phyloP scores from a whole-genome alignment of 1,284 basidiomycete species.

The Hemileia vastatrix region DNA sequence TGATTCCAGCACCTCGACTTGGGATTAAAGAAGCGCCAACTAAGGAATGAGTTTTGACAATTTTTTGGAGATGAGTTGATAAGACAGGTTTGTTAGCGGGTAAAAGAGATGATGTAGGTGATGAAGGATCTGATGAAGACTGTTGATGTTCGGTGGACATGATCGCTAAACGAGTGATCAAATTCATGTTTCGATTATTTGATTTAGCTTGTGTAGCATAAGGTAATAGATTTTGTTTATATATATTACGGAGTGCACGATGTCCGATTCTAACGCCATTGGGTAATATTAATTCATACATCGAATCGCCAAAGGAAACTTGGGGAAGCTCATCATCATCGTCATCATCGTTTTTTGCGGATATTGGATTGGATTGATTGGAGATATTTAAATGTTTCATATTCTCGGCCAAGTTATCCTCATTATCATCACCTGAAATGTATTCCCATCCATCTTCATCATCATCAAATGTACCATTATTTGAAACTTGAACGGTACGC shows the following conservation, averaged over 20 bases:
- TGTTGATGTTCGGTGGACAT: neutral
- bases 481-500: slow-evolving; percentile 29
- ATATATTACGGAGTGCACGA: slow-evolving; percentile 74
- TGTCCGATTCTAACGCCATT: slow-evolving; percentile 89
- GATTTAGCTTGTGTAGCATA: slow-evolving; percentile 9
- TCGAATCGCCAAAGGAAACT: slow-evolving; percentile 46
- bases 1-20: slow-evolving; percentile 9
- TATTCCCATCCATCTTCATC: slow-evolving; percentile 47
- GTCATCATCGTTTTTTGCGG: slow-evolving; percentile 40
- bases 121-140: neutral
- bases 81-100: neutral
- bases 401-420: slow-evolving; percentile 32
- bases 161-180: slow-evolving; percentile 11
- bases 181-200: slow-evolving; percentile 13
- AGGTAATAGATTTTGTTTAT: slow-evolving; percentile 64
- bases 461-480: slow-evolving; percentile 26
- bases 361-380: slow-evolving; percentile 45
- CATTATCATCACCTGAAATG: slow-evolving; percentile 56
- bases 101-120: neutral
- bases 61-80: neutral
- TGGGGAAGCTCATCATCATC: slow-evolving; percentile 27
- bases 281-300: slow-evolving; percentile 84
- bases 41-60: neutral
- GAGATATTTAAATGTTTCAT: slow-evolving; percentile 50
- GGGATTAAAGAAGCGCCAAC: neutral